Evolutionary conservation across 2,329 filamentous ascomycete genomes (phyloP).

Genomic region (Colletotrichum falcatum): DNA sequence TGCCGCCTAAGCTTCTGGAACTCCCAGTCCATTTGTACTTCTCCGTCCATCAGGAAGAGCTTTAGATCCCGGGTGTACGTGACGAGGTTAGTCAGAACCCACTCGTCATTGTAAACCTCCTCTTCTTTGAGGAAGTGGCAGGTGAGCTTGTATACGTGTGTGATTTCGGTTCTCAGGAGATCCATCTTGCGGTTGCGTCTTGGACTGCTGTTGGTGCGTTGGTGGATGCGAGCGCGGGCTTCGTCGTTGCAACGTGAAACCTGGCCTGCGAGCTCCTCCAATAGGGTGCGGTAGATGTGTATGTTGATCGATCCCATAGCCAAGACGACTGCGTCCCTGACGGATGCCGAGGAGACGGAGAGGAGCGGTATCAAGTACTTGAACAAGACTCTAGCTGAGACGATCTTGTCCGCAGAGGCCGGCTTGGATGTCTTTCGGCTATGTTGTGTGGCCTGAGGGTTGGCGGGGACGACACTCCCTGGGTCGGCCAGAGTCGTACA

Average conservation of each 20-base stretch:
- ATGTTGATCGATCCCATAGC: conserved; percentile 95
- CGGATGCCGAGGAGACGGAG: conserved; percentile 80
- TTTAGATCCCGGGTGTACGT: conserved; percentile 93
- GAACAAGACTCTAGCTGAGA: conserved; percentile 89
- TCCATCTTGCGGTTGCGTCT: conserved; percentile 87
- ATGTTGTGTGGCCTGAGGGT: conserved; percentile 75
- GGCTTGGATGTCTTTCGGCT: conserved; percentile 83
- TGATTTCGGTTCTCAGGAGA: conserved; percentile 90
- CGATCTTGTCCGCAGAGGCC: conserved; percentile 79
- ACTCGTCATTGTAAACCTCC: conserved; percentile 86
- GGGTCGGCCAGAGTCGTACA: conserved; percentile 94
- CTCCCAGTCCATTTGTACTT: conserved; percentile 94
- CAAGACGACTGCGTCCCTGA: conserved; percentile 89
- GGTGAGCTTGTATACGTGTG: conserved; percentile 94
- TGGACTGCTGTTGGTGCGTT: conserved; percentile 85
- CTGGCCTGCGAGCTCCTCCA: conserved; percentile 90
- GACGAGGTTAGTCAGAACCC: conserved; percentile 89
- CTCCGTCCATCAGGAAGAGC: conserved; percentile 92
- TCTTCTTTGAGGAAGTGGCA: conserved; percentile 86
- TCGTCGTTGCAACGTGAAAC: conserved; percentile 90
- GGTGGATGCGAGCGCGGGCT: conserved; percentile 86
- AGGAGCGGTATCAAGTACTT: conserved; percentile 91
- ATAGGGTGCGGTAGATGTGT: conserved; percentile 89
- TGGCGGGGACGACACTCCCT: conserved; percentile 71
- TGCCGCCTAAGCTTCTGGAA: conserved; percentile 92